These are phyloP conservation scores for Allium cepa DNA, from an alignment of 106 monocot genomes.

Conservation along the genomic window DNA sequence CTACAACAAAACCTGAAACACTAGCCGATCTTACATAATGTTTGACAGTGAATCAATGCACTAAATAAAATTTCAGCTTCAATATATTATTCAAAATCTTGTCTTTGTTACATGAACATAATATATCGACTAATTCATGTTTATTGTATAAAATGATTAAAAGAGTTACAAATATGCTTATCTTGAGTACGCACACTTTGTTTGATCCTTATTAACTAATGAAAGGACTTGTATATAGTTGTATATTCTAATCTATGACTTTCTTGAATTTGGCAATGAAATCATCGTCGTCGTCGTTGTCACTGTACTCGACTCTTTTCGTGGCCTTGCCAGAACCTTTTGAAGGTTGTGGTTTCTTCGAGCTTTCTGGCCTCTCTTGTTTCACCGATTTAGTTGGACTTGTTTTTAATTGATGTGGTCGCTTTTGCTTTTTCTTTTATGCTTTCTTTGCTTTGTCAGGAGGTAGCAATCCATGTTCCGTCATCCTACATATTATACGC, in stretches of 20 bases:
- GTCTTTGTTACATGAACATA: too few relatives aligned
- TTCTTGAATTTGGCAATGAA: constrained; percentile 63
- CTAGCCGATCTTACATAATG: too few relatives aligned
- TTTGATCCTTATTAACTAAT: too few relatives aligned
- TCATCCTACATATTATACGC: constrained; percentile 74
- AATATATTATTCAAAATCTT: too few relatives aligned
- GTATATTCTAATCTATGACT: constrained; percentile 18
- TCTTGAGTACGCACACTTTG: too few relatives aligned
- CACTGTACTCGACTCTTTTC: constrained; percentile 64
- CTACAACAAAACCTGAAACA: too few relatives aligned
- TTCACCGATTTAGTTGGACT: constrained; percentile 60
- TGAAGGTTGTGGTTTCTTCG: constrained; percentile 31
- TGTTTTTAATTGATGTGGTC: constrained; percentile 52
- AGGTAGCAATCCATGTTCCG: constrained; percentile 90
- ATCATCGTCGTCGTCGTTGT: constrained; percentile 60
- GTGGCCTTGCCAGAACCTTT: constrained; percentile 65
- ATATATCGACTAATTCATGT: too few relatives aligned
- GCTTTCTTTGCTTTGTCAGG: constrained; percentile 84
- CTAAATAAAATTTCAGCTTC: too few relatives aligned
- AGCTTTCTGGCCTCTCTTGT: constrained; percentile 54
- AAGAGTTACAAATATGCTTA: too few relatives aligned
- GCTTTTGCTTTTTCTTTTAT: constrained; percentile 81
- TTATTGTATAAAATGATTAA: too few relatives aligned
- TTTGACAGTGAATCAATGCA: too few relatives aligned
- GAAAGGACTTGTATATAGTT: too few relatives aligned